phyloP scores from a whole-genome alignment of 2,329 filamentous ascomycete genomes.

The Penicillium expansum region DNA sequence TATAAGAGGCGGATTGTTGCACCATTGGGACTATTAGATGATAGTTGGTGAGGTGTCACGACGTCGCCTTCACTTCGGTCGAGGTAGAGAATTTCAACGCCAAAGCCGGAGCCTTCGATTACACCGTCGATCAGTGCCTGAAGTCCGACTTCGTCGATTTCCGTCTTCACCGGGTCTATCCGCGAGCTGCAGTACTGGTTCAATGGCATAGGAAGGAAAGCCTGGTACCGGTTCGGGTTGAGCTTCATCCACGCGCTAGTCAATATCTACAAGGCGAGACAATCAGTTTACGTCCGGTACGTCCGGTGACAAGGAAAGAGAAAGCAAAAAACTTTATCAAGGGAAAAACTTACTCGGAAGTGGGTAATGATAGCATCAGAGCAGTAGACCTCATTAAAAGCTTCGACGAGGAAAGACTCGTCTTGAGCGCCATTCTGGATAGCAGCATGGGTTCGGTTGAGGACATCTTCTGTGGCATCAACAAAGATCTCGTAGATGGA shows the following conservation, averaged over 20 bases:
- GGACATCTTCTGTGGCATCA: conserved; percentile 67
- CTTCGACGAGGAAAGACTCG: conserved; percentile 57
- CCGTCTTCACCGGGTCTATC: conserved; percentile 72
- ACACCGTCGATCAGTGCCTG: conserved; percentile 73
- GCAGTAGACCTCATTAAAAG: conserved; percentile 69
- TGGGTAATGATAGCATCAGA: conserved; percentile 83
- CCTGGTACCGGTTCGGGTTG: conserved; percentile 65
- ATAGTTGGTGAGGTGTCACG: conserved; percentile 56
- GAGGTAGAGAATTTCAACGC: conserved; percentile 85
- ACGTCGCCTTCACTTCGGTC: conserved; percentile 77
- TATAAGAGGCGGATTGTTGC: conserved; percentile 68
- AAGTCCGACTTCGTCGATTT: conserved; percentile 90
- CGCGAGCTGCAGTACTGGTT: conserved; percentile 66
- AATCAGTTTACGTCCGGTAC: conserved; percentile 12
- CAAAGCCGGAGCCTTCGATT: conserved; percentile 73
- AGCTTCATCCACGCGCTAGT: conserved; percentile 82
- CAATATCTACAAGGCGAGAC: conserved; percentile 58
- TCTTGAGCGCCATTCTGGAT: conserved; percentile 57
- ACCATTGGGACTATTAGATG: conserved; percentile 42
- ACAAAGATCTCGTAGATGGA: conserved; percentile 80
- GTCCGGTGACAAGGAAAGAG: not conserved
- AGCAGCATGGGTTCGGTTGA: conserved; percentile 61
- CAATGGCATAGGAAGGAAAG: conserved; percentile 66
- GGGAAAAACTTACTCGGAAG: conserved; percentile 55
- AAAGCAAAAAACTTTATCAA: conserved; percentile 6